Conservation (phyloP, 164 flowering plant species). For the Taxillus chinensis region DNA sequence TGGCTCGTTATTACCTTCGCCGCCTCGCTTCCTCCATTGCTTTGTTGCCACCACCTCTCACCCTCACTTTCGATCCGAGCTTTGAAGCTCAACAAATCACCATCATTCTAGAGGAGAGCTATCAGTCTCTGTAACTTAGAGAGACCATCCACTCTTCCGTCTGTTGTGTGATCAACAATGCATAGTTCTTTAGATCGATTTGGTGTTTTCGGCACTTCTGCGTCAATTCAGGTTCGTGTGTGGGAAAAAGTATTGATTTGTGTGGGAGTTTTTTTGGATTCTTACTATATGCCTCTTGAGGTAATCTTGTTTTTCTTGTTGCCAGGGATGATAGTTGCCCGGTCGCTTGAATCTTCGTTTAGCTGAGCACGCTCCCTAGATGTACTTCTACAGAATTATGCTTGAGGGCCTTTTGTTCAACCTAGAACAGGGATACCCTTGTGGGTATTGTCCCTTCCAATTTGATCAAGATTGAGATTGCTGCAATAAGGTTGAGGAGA, state of each 20-base stretch:
- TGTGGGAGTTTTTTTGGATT: no score
- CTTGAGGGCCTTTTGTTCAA: constrained; percentile 50
- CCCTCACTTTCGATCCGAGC: neutral
- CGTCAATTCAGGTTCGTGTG: neutral
- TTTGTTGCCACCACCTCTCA: neutral
- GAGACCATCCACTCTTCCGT: no score
- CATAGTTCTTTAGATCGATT: neutral
- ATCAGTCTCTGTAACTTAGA: neutral
- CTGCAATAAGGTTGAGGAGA: constrained; percentile 75
- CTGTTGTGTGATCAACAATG: no score
- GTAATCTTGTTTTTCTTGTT: neutral
- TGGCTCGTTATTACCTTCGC: no score
- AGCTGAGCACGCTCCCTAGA: constrained; percentile 35
- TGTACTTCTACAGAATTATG: constrained; percentile 81
- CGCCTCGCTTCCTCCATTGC: neutral
- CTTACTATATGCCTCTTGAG: neutral
- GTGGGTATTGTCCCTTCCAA: constrained; percentile 50
- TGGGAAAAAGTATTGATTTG: no score
- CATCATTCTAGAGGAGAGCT: neutral
- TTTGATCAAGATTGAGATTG: constrained; percentile 47
- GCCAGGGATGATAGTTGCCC: constrained; percentile 14
- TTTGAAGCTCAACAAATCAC: neutral
- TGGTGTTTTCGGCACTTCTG: neutral
- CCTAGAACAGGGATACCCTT: constrained; percentile 57
- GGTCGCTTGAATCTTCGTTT: constrained; percentile 13